Conservation (phyloP, 495 filamentous ascomycete genomes). For the Aspergillus coremiiformis region DNA sequence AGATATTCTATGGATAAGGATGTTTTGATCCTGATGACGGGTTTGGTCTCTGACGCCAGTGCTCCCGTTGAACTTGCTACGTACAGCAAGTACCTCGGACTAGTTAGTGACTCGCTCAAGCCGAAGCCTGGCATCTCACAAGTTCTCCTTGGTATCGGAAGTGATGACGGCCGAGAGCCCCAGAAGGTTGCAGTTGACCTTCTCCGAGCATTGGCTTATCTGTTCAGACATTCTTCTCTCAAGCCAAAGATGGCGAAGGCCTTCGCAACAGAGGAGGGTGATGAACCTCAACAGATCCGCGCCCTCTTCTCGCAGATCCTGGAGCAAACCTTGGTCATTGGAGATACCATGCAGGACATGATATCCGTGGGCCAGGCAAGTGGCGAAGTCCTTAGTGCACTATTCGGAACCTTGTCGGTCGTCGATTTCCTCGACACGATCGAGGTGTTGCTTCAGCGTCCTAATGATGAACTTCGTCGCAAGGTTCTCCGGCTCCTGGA, state of each 20-base stretch:
- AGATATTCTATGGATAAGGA: slow-evolving; percentile 38
- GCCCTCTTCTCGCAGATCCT: slow-evolving; percentile 62
- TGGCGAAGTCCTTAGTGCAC: slow-evolving; percentile 60
- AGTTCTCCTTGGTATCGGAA: slow-evolving; percentile 56
- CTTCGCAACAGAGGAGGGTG: slow-evolving; percentile 29
- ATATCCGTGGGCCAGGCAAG: slow-evolving; percentile 56
- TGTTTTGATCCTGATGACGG: slow-evolving; percentile 38
- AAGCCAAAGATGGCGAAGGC: slow-evolving; percentile 35
- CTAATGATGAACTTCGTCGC: slow-evolving; percentile 62
- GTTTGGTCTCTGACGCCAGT: slow-evolving; percentile 43
- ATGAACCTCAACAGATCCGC: slow-evolving; percentile 51
- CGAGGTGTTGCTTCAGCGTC: slow-evolving; percentile 64
- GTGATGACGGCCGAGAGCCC: slow-evolving; percentile 53
- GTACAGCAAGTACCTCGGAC: slow-evolving; percentile 61
- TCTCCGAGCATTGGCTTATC: slow-evolving; percentile 41
- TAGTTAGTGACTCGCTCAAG: slow-evolving; percentile 65
- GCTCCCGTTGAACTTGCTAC: slow-evolving; percentile 60
- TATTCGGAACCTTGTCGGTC: slow-evolving; percentile 73
- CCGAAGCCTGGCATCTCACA: slow-evolving; percentile 62
- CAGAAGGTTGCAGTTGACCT: slow-evolving; percentile 55
- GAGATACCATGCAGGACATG: slow-evolving; percentile 51
- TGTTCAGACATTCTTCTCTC: slow-evolving; percentile 39
- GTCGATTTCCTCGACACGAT: slow-evolving; percentile 79
- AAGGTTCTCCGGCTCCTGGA: slow-evolving; percentile 76
- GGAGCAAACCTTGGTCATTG: slow-evolving; percentile 57